Evolutionary conservation across 352 stramenopile species (phyloP).

Genomic region (Globisporangium okanoganense): DNA sequence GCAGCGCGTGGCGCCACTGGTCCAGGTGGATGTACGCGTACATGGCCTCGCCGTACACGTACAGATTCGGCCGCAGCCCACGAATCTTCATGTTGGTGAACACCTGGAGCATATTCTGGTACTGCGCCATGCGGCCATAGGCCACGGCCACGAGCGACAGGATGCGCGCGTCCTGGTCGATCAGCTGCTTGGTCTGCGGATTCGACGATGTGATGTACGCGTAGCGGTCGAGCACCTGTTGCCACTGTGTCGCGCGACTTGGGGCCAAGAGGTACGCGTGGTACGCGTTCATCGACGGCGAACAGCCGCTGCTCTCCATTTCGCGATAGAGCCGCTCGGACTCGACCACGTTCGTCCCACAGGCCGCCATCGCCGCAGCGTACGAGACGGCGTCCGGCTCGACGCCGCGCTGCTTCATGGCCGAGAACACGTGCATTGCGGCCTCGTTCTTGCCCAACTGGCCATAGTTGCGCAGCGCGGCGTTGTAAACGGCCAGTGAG

Average conservation of each 20-base stretch:
- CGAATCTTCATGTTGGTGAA: constrained; percentile 76
- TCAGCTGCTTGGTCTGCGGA: constrained; percentile 11
- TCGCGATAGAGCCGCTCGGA: constrained; percentile 49
- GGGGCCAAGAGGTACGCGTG: constrained; percentile 27
- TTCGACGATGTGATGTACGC: constrained; percentile 5
- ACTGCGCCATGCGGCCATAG: constrained; percentile 33
- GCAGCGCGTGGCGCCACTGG: constrained; percentile 64
- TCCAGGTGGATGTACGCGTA: constrained; percentile 57
- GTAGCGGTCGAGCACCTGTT: constrained; percentile 17
- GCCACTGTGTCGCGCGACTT: constrained; percentile 20
- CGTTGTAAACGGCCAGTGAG: constrained; percentile 48
- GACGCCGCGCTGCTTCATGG: constrained; percentile 38
- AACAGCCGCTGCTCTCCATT: constrained; percentile 15
- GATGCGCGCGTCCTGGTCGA: constrained; percentile 52
- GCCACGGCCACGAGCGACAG: constrained; percentile 61
- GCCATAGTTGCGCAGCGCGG: constrained; percentile 58
- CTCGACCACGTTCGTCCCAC: constrained; percentile 32
- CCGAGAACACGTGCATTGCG: constrained; percentile 31
- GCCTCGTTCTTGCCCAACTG: constrained; percentile 32
- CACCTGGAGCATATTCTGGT: constrained; percentile 53
- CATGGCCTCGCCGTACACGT: constrained; percentile 71
- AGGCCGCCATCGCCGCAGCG: constrained; percentile 49
- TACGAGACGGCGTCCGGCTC: constrained; percentile 49
- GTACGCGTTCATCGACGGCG: constrained; percentile 21
- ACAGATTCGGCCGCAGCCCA: constrained; percentile 56